phyloP scores from a whole-genome alignment of 495 filamentous ascomycete genomes.

The Trichoderma reesei region DNA sequence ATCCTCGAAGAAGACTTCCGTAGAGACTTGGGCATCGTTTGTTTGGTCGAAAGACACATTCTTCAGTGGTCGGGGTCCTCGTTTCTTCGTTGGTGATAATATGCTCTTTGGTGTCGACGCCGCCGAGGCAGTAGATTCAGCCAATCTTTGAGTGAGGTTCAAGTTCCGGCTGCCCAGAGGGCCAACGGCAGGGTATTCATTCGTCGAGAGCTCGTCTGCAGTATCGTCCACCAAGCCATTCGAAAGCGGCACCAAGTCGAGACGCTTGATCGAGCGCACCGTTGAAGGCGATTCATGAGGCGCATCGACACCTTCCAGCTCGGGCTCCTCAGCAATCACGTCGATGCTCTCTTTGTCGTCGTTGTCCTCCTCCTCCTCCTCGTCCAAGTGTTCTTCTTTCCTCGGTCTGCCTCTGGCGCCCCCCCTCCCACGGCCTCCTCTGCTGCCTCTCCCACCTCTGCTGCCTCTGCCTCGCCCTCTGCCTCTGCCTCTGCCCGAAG shows the following conservation, averaged over 20 bases:
- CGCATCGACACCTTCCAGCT: background rate
- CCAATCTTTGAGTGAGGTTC: background rate
- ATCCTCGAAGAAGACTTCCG: conserved; percentile 24
- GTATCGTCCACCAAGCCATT: background rate
- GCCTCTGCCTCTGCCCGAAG: background rate
- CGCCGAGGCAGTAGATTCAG: background rate
- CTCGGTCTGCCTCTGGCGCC: background rate
- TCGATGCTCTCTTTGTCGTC: background rate
- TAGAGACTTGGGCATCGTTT: conserved; percentile 14
- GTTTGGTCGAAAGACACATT: conserved; percentile 32
- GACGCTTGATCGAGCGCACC: conserved; percentile 1
- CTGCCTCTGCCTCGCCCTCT: background rate
- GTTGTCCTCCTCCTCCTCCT: background rate
- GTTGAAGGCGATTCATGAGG: background rate
- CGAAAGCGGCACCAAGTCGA: background rate
- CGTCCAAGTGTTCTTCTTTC: background rate
- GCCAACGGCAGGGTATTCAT: background rate
- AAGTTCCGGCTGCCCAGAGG: background rate
- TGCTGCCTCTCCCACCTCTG: background rate
- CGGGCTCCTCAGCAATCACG: background rate
- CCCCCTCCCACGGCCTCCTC: background rate
- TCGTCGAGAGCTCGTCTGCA: background rate
- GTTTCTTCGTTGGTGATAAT: conserved; percentile 28
- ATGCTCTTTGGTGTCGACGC: conserved; percentile 25
- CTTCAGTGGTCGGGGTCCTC: conserved; percentile 22